Evolutionary conservation across 73 alveolate genomes (phyloP), one percentile per base, ranked within the genome.

Genomic region (Symbiodinium pilosum): DNA sequence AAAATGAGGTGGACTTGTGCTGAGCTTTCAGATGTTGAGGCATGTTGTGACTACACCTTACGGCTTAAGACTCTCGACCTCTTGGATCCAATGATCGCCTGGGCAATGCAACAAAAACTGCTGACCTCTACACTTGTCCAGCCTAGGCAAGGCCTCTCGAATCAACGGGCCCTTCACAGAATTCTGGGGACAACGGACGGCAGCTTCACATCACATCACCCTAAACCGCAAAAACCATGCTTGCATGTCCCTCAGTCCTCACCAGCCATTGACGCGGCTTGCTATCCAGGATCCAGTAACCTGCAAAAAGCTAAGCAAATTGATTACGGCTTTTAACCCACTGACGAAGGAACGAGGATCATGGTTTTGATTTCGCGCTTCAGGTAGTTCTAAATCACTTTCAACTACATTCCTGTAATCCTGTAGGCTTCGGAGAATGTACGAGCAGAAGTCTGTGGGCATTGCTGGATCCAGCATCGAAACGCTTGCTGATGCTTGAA

Each of bases 181-280:
- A 54, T n/a, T n/a, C n/a, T n/a, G n/a, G n/a, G n/a, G n/a, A 12
- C 71, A 5, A 54, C 1, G 26, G 26, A 54, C 71, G 7, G n/a
- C 2, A 54, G 26, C 16, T 54, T 30, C 69, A 21, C 1, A 4
- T 21, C 71, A 21, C 69, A 1, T 2, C 11, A 52, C 3, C 69
- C 69, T 28, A 52, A 52, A 52, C 26, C 26, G 7, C 26, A 30
- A 21, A 30, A 3, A 54, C 16, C 4, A 54, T 30, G 4, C 71
- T 54, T 4, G 16, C n/a, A 47, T 0, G 26, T 21, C 26, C 26
- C 26, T 21, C 71, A 5, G 16, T 32, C 77, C 77, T 64, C 77
- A 64, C 77, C 16, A 64, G 77, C 77, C 77, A 64, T 26, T 64
- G 77, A 16, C 77, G 77, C 77, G 77, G 77, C 77, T 28, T 64